A percentile compares a stretch with the other conserved stretches of the same genome.
Conservation (phyloP, 495 filamentous ascomycete species). For the Penicillium malachiteum region DNA sequence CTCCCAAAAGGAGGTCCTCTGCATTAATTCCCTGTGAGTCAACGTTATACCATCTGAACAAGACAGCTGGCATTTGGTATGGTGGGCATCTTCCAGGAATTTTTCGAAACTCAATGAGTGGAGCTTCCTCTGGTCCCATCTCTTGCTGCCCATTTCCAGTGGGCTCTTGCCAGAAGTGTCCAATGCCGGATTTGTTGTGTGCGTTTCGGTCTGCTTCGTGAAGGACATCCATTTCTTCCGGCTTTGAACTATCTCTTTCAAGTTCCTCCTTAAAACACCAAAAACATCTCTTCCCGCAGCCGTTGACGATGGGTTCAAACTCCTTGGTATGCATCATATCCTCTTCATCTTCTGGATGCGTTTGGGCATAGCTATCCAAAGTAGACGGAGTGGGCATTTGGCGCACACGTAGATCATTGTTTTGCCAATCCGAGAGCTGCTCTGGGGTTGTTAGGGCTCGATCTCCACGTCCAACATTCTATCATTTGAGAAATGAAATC, state of each 20-base stretch:
- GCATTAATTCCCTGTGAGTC: constrained; percentile 36
- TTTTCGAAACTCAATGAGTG: background rate
- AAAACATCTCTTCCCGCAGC: constrained; percentile 21
- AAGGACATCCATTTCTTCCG: background rate
- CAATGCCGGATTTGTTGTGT: background rate
- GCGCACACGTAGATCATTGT: too few species aligned
- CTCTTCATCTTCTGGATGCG: too few species aligned
- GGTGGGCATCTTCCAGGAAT: background rate
- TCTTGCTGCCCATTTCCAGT: background rate
- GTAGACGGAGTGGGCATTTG: too few species aligned
- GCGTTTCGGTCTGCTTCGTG: background rate
- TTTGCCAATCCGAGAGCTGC: too few species aligned
- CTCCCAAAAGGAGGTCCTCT: constrained; percentile 18
- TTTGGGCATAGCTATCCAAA: too few species aligned
- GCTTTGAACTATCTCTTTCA: background rate
- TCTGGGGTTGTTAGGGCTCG: too few species aligned
- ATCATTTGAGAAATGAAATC: background rate
- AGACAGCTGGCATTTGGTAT: constrained; percentile 20
- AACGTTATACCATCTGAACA: constrained; percentile 39
- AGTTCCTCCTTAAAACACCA: constrained; percentile 15
- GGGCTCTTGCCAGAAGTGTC: too few species aligned
- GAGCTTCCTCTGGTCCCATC: background rate
- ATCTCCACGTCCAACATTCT: too few species aligned
- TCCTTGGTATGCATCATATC: background rate
- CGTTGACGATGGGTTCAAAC: background rate